Conservation (phyloP, 345 rosid species). For the Odontarrhena argentea region DNA sequence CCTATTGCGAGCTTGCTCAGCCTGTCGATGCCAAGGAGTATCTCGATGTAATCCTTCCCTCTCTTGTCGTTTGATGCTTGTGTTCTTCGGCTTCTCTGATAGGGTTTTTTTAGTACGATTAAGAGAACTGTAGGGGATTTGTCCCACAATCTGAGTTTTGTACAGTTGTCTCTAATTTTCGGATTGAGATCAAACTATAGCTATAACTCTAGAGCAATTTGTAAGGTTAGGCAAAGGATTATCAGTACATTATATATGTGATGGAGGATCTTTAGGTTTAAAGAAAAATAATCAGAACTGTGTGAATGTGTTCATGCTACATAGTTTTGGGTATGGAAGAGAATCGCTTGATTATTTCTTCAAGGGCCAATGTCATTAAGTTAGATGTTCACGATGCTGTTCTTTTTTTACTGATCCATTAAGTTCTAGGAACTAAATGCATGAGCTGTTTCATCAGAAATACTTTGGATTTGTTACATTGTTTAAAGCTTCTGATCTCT, state of each 20-base stretch:
- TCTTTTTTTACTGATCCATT: neutral
- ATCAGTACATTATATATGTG: neutral
- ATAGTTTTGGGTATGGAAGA: no score
- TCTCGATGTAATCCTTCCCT: constrained; percentile 63
- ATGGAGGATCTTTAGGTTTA: neutral
- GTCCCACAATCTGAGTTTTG: neutral
- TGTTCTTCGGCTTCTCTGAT: neutral
- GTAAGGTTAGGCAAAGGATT: neutral
- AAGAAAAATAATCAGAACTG: neutral
- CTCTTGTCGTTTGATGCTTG: constrained; percentile 1
- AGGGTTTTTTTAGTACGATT: no score
- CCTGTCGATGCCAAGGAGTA: constrained; percentile 95
- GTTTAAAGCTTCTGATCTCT: neutral
- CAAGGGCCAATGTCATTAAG: neutral
- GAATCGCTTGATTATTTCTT: neutral
- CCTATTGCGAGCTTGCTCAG: constrained; percentile 88
- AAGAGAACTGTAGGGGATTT: neutral
- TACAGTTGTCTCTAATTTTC: neutral
- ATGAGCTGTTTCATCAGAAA: neutral
- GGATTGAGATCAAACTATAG: neutral
- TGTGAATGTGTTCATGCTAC: neutral
- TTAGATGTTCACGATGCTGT: neutral
- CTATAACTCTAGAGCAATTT: neutral
- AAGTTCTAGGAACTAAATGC: constrained; percentile 4
- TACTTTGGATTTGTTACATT: neutral